Conservation (phyloP, 352 stramenopile species). For the Thalassiosira allenii region DNA sequence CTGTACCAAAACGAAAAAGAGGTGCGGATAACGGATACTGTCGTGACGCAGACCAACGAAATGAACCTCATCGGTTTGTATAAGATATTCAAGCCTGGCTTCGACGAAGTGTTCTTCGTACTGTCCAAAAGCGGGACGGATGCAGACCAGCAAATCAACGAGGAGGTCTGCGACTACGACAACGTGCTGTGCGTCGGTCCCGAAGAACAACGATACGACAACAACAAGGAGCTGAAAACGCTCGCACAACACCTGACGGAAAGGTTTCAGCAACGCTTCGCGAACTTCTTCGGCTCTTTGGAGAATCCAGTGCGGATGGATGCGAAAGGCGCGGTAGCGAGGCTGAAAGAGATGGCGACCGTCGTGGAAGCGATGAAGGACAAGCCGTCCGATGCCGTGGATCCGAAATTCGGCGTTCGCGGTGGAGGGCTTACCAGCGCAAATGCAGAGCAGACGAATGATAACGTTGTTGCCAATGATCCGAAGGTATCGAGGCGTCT, state of each 20-base stretch:
- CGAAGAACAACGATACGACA: not conserved
- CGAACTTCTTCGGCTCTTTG: slow-evolving; percentile 14
- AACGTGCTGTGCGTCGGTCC: slow-evolving; percentile 22
- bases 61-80: slow-evolving; percentile 27
- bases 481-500: slow-evolving; percentile 8
- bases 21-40: slow-evolving; percentile 21
- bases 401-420: slow-evolving; percentile 22
- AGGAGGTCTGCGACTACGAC: slow-evolving; percentile 20
- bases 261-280: slow-evolving; percentile 22
- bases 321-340: not conserved
- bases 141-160: not conserved
- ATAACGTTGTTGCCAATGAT: not conserved
- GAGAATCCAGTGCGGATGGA: slow-evolving; percentile 5
- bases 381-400: slow-evolving; percentile 6
- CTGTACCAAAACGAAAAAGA: slow-evolving; percentile 6
- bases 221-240: slow-evolving; percentile 8
- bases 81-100: slow-evolving; percentile 32
- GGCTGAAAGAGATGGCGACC: slow-evolving; percentile 17
- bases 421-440: not conserved
- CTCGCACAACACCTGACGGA: slow-evolving; percentile 20
- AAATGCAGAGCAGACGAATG: not conserved
- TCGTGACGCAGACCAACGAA: slow-evolving; percentile 29
- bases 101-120: slow-evolving; percentile 35
- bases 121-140: not conserved
- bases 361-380: slow-evolving; percentile 8